Percentiles rank a stretch among this genome's conserved stretches.
Conservation (phyloP, 2,329 filamentous ascomycete genomes). For the Xylaria sp. region DNA sequence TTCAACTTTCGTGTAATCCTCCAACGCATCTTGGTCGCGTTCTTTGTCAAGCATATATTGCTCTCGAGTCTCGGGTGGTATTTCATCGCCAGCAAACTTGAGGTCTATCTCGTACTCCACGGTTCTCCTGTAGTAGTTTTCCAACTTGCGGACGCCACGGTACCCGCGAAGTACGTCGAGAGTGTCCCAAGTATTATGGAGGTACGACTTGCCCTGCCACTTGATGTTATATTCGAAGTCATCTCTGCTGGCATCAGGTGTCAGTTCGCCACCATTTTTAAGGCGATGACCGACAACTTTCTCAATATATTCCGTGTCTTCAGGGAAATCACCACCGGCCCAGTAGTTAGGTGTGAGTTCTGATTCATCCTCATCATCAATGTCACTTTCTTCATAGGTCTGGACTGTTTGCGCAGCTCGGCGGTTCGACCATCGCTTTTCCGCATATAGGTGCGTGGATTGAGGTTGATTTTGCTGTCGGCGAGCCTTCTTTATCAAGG, state of each 20-base stretch:
- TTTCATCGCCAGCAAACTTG: slow-evolving; percentile 76
- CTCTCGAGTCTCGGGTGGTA: slow-evolving; percentile 86
- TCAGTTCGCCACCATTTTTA: slow-evolving; percentile 72
- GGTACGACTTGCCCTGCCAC: slow-evolving; percentile 95
- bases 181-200: slow-evolving; percentile 95
- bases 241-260: slow-evolving; percentile 69
- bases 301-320: slow-evolving; percentile 87
- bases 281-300: slow-evolving; percentile 87
- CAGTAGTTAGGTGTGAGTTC: slow-evolving; percentile 78
- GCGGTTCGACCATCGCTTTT: slow-evolving; percentile 92
- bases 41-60: slow-evolving; percentile 97
- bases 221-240: slow-evolving; percentile 96
- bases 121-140: slow-evolving; percentile 92
- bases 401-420: slow-evolving; percentile 77
- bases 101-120: slow-evolving; percentile 84
- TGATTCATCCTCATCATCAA: slow-evolving; percentile 72
- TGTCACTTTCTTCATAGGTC: slow-evolving; percentile 74
- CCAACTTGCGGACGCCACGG: slow-evolving; percentile 86
- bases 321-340: slow-evolving; percentile 73
- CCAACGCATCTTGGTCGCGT: slow-evolving; percentile 85
- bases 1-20: slow-evolving; percentile 92
- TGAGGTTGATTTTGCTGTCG: slow-evolving; percentile 73
- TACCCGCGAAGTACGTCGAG: slow-evolving; percentile 78
- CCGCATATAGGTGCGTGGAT: slow-evolving; percentile 73
- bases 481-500: slow-evolving; percentile 79